Evolutionary conservation across 108 stramenopile species (phyloP).

Genomic region (Skeletonema potamos): DNA sequence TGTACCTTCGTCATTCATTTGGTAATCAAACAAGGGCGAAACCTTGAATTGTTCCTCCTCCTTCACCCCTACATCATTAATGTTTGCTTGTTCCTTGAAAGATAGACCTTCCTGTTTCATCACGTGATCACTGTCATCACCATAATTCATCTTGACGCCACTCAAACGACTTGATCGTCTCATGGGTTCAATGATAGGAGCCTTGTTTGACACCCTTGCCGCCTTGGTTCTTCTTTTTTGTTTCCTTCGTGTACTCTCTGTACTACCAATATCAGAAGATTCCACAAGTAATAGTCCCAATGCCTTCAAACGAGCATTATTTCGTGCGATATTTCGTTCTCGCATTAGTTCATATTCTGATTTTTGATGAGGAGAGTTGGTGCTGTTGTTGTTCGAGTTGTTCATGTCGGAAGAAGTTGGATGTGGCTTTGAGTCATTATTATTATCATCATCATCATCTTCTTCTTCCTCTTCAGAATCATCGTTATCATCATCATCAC

Average conservation of each 20-base stretch:
- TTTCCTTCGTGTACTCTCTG: not conserved
- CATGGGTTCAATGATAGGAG: not conserved
- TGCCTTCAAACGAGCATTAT: conserved; percentile 25
- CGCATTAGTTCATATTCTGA: conserved; percentile 46
- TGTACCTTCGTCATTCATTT: conserved; percentile 11
- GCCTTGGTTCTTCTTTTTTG: conserved; percentile 11
- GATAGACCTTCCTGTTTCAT: not conserved
- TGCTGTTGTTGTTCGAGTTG: not conserved
- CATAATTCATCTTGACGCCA: not conserved
- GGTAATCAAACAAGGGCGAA: conserved; percentile 42
- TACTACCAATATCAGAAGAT: not conserved
- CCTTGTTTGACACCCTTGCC: not conserved
- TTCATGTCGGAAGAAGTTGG: no score
- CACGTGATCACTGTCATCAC: not conserved
- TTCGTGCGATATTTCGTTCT: conserved; percentile 43
- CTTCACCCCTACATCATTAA: not conserved
- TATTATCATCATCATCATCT: not conserved
- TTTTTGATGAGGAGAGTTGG: not conserved
- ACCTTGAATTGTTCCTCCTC: conserved; percentile 35
- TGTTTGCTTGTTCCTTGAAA: not conserved
- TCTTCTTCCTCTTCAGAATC: not conserved
- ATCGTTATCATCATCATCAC: not conserved
- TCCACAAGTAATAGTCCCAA: conserved; percentile 27
- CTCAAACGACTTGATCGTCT: conserved; percentile 25
- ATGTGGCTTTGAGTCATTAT: not conserved